These are phyloP conservation scores for Metarhizium robertsii DNA, from an alignment of 2,329 filamentous ascomycete species.

Conservation along the genomic window DNA sequence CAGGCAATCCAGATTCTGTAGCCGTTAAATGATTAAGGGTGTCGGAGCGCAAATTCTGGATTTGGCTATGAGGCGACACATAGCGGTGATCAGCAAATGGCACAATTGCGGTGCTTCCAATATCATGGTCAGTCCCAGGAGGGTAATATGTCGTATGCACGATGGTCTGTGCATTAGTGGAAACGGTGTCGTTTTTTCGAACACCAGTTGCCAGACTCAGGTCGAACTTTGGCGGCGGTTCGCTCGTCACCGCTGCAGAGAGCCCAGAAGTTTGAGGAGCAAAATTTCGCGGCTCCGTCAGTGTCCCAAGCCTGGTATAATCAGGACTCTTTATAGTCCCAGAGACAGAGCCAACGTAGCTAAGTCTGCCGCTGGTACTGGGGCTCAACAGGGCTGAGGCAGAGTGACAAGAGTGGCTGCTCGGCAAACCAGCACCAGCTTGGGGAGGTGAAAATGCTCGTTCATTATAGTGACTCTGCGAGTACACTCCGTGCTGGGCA, in stretches of 20 bases:
- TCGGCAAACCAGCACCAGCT: neutral
- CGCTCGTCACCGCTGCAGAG: constrained; percentile 10
- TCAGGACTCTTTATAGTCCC: constrained; percentile 8
- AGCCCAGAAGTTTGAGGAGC: constrained; percentile 24
- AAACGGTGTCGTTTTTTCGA: neutral
- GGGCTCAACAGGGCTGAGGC: constrained; percentile 2
- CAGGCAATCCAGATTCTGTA: constrained; percentile 24
- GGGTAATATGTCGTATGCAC: neutral
- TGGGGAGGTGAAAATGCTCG: neutral
- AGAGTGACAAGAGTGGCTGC: constrained; percentile 6
- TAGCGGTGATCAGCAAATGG: neutral
- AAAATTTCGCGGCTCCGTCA: constrained; percentile 33
- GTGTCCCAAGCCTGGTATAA: constrained; percentile 8
- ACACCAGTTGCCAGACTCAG: constrained; percentile 6
- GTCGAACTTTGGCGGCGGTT: constrained; percentile 30
- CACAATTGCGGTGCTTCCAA: neutral
- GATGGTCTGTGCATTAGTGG: too few species aligned
- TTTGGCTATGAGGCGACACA: neutral
- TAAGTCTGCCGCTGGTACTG: neutral
- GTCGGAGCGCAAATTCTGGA: constrained; percentile 18
- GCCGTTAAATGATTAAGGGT: constrained; percentile 28
- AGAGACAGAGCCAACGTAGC: neutral
- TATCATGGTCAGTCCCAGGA: neutral
- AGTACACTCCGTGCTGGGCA: neutral
- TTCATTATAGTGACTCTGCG: neutral